Base-by-base conservation (phyloP, 305 asterid genomes). In the Plantago lanceolata region DNA sequence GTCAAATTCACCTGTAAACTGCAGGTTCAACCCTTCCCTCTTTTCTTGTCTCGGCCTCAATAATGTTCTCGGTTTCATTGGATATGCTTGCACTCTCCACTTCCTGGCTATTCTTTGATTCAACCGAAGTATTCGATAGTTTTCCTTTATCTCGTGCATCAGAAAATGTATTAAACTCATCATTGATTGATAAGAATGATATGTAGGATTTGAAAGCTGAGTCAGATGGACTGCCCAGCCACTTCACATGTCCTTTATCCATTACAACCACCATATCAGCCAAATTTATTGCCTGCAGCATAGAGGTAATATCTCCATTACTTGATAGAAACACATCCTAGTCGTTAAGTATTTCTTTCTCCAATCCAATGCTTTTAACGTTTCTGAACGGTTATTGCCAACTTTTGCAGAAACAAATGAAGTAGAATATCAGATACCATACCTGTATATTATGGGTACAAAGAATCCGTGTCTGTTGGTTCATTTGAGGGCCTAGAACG, bases 371-470 rank as follows among this genome's bases (percentile, higher is more conserved):
- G 7, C 12, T 48, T 20, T 31, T 33, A 17, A 43, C 20, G 19
- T 52, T 55, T 19, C 48, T 54, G 9, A 5, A 4, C 5, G 47
- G 52, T 11, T 8, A 19, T 24, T 54, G 19, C 40, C 13, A 54
- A 17, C 37, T 54, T 55, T 2, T 6, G 9, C 19, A 26, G 9
- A 55, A 28, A 16, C 26, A 55, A 55, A 18, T 28, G 37, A 55
- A 28, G 20, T 5, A 52, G 15, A 65, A 45, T 13, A 45, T 15
- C 50, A 21, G n/a, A 19, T 52, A 4, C 16, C 59, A 45, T 51
- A 93, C 99, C 99, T 93, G 99, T 70, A 79, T 73, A 75, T 85
- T 87, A 73, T 93, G 99, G 18, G 99, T 93, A 71, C 99, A 93
- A 63, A 93, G 89, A 72, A 93, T 74, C 63, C 95, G 80, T 12